phyloP scores from a whole-genome alignment of 2,329 filamentous ascomycete genomes.

The Graphilbum sp. region DNA sequence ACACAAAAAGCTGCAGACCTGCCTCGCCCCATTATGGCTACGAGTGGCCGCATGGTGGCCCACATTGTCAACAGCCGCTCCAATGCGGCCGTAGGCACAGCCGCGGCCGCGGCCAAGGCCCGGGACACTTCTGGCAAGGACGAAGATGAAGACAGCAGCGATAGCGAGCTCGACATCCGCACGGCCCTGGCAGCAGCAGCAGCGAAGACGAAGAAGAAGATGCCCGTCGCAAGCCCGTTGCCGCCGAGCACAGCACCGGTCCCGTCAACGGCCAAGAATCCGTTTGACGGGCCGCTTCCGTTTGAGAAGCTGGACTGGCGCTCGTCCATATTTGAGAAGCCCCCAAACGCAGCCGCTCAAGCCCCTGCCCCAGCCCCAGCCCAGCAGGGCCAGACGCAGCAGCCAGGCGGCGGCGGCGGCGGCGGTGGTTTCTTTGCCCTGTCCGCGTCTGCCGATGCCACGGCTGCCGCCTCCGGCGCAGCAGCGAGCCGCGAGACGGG shows the following conservation, averaged over 20 bases:
- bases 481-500: slow-evolving; percentile 10
- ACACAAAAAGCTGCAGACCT: slow-evolving; percentile 34
- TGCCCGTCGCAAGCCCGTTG: neutral
- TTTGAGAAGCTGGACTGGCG: slow-evolving; percentile 74
- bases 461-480: slow-evolving; percentile 1
- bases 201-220: slow-evolving; percentile 36
- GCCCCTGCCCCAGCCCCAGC: neutral
- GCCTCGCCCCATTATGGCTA: slow-evolving; percentile 32
- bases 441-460: slow-evolving; percentile 45
- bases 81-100: slow-evolving; percentile 33
- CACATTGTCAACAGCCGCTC: slow-evolving; percentile 60
- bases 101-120: neutral
- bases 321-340: slow-evolving; percentile 34
- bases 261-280: slow-evolving; percentile 38
- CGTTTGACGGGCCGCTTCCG: slow-evolving; percentile 66
- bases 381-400: slow-evolving; percentile 11
- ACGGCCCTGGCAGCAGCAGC: slow-evolving; percentile 54
- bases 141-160: slow-evolving; percentile 38
- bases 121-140: neutral
- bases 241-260: slow-evolving; percentile 7
- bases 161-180: slow-evolving; percentile 68
- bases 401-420: too few relatives aligned
- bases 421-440: slow-evolving; percentile 35
- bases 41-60: slow-evolving; percentile 47
- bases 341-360: slow-evolving; percentile 8